Base-by-base conservation (phyloP, 2,329 filamentous ascomycete genomes). In the Cladophialophora immunda region DNA sequence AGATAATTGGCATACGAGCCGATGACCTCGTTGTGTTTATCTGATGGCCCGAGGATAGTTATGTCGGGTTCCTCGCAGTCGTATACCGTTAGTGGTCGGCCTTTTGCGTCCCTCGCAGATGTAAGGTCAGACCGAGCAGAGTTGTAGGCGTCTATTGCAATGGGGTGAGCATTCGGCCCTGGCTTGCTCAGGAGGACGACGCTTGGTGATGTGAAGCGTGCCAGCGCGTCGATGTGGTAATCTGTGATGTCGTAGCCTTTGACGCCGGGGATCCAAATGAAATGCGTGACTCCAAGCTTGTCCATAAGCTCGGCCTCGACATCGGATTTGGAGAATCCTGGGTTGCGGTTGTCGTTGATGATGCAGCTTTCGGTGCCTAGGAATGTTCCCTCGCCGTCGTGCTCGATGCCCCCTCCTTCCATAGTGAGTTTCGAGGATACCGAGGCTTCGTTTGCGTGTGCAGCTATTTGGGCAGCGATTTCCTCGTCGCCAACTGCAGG, bases 371-470 rank as follows among this genome's bases (percentile, higher is more conserved):
- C 76, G 17, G 74, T 74, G 8, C 70, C 76, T 41, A 78, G 70
- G 3, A 78, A 72, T 1, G 76, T 78, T n/a, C 77, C 76, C 27
- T 78, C 72, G 0, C 77, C 77, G 13, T 78, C 77, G 30, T 76
- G 66, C 50, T 76, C 77, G n/a, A 78, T 70, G 1, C 74, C 77
- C 0, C 77, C 77, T 0, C 77, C 76, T 62, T 78, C 77, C 0
- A 75, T 58, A 3, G 71, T 63, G 7, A 78, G 56, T 11, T 54
- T 62, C 1, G 75, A 76, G 4, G 50, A 68, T 5, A 71, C 53
- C 0, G 71, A 68, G 56, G 29, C 8, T 47, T 66, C 50, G 22
- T 62, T 61, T 32, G 32, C 50, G 32, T 66, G 25, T 2, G 50
- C 25, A n/a, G 54, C 45, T 32, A 67, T 52, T 30, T 58, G 61